Evolutionary conservation across 2,329 filamentous ascomycete species (phyloP).

Genomic region (Colletotrichum falcatum): DNA sequence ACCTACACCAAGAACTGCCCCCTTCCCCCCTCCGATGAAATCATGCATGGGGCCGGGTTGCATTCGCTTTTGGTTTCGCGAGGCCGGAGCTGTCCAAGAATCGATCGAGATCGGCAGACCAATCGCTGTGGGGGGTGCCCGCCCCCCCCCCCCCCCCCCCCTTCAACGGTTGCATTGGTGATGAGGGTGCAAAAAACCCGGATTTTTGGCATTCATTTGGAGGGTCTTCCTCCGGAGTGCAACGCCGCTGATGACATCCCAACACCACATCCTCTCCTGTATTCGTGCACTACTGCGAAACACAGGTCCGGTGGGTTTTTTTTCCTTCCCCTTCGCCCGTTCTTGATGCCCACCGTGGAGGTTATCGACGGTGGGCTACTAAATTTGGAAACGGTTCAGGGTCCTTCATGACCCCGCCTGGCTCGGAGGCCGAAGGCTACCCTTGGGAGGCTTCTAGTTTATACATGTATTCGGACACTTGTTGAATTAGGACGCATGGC

Average conservation of each 20-base stretch:
- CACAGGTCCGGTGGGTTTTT: not conserved
- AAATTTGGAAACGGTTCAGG: constrained; percentile 9
- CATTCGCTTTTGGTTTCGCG: constrained; percentile 21
- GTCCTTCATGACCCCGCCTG: not conserved
- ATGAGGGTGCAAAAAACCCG: constrained; percentile 23
- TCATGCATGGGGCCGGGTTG: constrained; percentile 38
- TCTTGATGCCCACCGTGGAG: not conserved
- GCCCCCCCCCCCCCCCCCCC: too few species aligned
- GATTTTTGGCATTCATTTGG: constrained; percentile 23
- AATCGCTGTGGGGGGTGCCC: constrained; percentile 19
- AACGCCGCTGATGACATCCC: constrained; percentile 36
- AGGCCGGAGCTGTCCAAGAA: constrained; percentile 29
- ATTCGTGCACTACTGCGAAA: too few species aligned
- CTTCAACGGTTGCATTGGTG: not conserved
- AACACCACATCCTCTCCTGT: not conserved
- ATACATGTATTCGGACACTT: not conserved
- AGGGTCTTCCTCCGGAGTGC: constrained; percentile 1
- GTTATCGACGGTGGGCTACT: not conserved
- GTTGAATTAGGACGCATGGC: not conserved
- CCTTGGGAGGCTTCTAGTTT: not conserved
- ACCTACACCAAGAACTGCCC: not conserved
- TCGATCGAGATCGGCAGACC: constrained; percentile 37
- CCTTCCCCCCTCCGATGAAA: constrained; percentile 24
- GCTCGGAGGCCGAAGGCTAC: not conserved
- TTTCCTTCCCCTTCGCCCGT: not conserved